Conservation (phyloP, 257 asterid species). For the Primulina eburnea region DNA sequence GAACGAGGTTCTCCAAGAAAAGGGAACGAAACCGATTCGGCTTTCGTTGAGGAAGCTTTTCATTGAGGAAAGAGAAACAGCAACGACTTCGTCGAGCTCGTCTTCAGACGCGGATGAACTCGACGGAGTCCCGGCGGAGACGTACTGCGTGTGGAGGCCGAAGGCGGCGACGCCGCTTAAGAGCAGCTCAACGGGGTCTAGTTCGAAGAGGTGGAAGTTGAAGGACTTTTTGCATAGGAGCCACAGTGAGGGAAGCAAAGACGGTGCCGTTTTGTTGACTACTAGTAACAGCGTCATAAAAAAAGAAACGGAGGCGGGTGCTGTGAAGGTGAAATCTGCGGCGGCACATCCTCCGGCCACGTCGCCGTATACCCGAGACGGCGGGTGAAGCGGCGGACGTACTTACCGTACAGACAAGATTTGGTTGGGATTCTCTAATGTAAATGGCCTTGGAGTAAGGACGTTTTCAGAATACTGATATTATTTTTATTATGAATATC, state of each 20-base stretch:
- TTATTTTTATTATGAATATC: background rate
- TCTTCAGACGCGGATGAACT: slow-evolving; percentile 46
- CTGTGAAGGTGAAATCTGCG: slow-evolving; percentile 23
- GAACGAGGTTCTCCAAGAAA: slow-evolving; percentile 2
- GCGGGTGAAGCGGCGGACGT: slow-evolving; percentile 42
- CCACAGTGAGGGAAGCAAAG: slow-evolving; percentile 50
- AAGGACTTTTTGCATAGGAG: slow-evolving; percentile 43
- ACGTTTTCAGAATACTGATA: slow-evolving; percentile 27
- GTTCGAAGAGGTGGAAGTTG: slow-evolving; percentile 49
- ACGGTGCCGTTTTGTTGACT: slow-evolving; percentile 28
- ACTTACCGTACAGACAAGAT: slow-evolving; percentile 45
- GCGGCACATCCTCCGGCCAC: slow-evolving; percentile 23
- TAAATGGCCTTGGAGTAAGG: slow-evolving; percentile 35
- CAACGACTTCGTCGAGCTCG: slow-evolving; percentile 41
- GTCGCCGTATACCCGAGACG: slow-evolving; percentile 25
- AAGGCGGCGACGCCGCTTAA: slow-evolving; percentile 35
- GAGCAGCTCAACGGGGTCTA: slow-evolving; percentile 49
- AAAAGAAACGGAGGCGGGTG: slow-evolving; percentile 18
- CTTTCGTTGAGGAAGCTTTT: slow-evolving; percentile 52
- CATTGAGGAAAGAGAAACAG: slow-evolving; percentile 41
- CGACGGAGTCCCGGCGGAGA: slow-evolving; percentile 44
- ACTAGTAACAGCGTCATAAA: slow-evolving; percentile 28
- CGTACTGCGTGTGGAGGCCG: slow-evolving; percentile 63
- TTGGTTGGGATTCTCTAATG: slow-evolving; percentile 36
- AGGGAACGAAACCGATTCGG: slow-evolving; percentile 27